Percentiles rank a stretch among this genome's conserved stretches.
Evolutionary conservation across 257 asterid species (phyloP).

Genomic region (Haberlea rhodopensis): DNA sequence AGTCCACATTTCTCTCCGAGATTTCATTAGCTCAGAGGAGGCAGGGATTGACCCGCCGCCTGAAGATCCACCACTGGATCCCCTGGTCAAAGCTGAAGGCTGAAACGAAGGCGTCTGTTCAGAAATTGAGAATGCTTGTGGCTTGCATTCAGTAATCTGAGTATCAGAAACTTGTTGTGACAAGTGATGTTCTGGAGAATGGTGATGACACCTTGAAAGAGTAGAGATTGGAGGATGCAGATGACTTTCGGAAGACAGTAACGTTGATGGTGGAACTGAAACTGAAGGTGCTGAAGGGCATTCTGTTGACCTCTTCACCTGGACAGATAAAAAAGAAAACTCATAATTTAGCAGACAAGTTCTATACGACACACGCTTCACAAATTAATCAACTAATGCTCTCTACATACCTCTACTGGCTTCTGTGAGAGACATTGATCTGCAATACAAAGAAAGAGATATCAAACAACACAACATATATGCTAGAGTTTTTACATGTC

Average conservation of each 20-base stretch:
- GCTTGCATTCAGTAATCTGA: constrained; percentile 57
- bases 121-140: constrained; percentile 70
- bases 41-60: constrained; percentile 85
- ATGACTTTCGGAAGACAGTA: constrained; percentile 66
- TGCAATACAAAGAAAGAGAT: constrained; percentile 27
- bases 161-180: constrained; percentile 74
- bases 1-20: constrained; percentile 86
- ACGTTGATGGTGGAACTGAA: constrained; percentile 71
- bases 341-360: constrained; percentile 2
- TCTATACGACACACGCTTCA: constrained; percentile 14
- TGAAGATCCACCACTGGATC: constrained; percentile 77
- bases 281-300: constrained; percentile 66
- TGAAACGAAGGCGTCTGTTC: constrained; percentile 61
- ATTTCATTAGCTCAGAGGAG: constrained; percentile 57
- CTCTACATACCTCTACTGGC: constrained; percentile 42
- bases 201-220: constrained; percentile 70
- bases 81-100: constrained; percentile 59
- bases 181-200: constrained; percentile 66
- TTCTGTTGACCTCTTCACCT: constrained; percentile 60
- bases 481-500: not conserved
- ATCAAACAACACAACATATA: not conserved
- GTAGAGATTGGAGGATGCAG: constrained; percentile 63
- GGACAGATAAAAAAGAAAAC: constrained; percentile 11
- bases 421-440: constrained; percentile 38
- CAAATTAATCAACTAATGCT: constrained; percentile 1